These are phyloP conservation scores for Willaertia magna DNA, from an alignment of 208 protist species.

Conservation along the genomic window DNA sequence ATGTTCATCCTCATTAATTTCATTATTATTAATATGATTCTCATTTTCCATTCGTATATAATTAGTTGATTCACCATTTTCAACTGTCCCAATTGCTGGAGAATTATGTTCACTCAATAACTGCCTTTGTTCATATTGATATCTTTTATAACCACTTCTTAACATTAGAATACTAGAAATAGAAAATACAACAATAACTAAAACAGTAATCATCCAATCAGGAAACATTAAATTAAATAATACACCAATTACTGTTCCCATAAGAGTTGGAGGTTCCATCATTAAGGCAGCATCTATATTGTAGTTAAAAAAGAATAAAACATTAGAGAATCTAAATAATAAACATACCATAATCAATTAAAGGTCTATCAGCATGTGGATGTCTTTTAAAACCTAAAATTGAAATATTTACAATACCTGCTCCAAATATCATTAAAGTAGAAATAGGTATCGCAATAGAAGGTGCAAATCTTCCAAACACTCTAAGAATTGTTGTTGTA, in stretches of 20 bases:
- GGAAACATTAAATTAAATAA: conserved; percentile 7
- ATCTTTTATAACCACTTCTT: not conserved
- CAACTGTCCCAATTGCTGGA: no score
- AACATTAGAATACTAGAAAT: not conserved
- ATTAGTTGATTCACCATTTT: no score
- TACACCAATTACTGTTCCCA: not conserved
- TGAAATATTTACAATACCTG: not conserved
- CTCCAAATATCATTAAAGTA: not conserved
- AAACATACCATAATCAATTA: not conserved
- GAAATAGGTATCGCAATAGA: not conserved
- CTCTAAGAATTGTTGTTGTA: not conserved
- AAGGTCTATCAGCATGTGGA: not conserved
- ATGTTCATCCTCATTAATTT: no score
- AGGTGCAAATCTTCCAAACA: not conserved
- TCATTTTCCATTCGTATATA: no score
- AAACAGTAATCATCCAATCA: not conserved
- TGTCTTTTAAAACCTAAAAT: not conserved
- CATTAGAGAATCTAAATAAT: no score
- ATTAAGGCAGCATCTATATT: not conserved
- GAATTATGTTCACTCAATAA: not conserved
- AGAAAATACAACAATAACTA: not conserved
- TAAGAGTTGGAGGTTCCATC: not conserved
- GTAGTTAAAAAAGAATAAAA: not conserved
- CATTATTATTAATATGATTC: no score
- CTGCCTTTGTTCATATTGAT: not conserved